These are phyloP conservation scores for Neurospora discreta DNA, from an alignment of 495 filamentous ascomycete species.

Conservation along the genomic window DNA sequence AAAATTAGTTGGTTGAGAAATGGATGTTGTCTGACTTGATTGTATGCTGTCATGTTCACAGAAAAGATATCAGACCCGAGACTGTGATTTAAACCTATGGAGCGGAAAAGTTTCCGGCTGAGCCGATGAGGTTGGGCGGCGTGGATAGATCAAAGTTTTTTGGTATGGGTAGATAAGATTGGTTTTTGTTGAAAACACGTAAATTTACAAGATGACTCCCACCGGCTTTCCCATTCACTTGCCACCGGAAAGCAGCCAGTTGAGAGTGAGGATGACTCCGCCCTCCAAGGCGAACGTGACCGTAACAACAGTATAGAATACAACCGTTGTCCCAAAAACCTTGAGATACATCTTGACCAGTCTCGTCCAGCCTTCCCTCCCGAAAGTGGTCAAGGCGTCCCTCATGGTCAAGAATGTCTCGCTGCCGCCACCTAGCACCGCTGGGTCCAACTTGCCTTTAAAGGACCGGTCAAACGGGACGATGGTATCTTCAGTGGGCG, in stretches of 20 bases:
- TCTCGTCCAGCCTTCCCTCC: constrained; percentile 50
- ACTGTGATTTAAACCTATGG: neutral
- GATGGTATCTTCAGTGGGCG: constrained; percentile 36
- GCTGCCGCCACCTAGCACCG: constrained; percentile 57
- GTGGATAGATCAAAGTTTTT: neutral
- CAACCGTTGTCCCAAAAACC: constrained; percentile 33
- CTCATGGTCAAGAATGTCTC: constrained; percentile 43
- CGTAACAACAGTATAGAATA: constrained; percentile 35
- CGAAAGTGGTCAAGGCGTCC: constrained; percentile 64
- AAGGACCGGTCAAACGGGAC: constrained; percentile 43
- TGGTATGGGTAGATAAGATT: neutral
- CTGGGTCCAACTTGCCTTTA: constrained; percentile 37
- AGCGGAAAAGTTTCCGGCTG: neutral
- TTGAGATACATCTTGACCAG: constrained; percentile 60
- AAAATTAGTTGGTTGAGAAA: neutral
- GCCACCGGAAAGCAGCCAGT: neutral
- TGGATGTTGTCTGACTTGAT: neutral
- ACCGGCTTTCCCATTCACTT: neutral
- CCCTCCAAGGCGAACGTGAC: constrained; percentile 26
- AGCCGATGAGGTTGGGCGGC: neutral
- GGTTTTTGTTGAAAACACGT: neutral
- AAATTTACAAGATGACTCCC: neutral
- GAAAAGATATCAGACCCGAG: neutral
- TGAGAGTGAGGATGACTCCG: neutral
- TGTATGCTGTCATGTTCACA: neutral